Evolutionary conservation across 2,329 filamentous ascomycete genomes (phyloP), one percentile per base, ranked within the genome.

Genomic region (Neofusicoccum parvum): DNA sequence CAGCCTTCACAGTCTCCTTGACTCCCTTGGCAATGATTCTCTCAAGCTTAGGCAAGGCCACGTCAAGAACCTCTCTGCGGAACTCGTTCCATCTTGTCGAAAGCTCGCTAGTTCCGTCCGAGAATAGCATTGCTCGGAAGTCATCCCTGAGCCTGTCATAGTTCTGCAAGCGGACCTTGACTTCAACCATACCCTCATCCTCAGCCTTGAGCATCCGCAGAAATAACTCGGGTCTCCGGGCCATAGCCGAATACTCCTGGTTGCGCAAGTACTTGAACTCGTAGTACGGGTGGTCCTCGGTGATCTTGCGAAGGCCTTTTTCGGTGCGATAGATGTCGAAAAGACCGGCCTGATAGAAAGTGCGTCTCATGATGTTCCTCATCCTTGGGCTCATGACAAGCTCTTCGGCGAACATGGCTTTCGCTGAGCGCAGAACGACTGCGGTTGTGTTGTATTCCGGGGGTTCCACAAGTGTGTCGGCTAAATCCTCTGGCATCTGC

Each of bases 121-220:
- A 97, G 68, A 92, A 90, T 68, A 99, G 96, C 71, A 95, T 90
- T 54, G 87, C 85, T 74, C 92, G 90, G 4, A 99, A 85, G 62
- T 90, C 88, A 59, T 88, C 86, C 66, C 88, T 88, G 81, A 97
- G 94, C 39, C 90, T 86, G 6, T 89, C 87, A 71, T 91, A 89
- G 64, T 90, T 88, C 71, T 92, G 88, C 76, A 98, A 86, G 14
- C 86, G 86, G 17, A 98, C 87, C 70, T 87, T 89, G 64, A 99
- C 92, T 66, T 96, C 92, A 14, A 99, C 86, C 1, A 99, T 82
- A 2, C 94, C 94, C 76, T 99, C 95, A 72, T 95, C 91, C 77
- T 99, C 95, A 1, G 95, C 95, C 76, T 93, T 96, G 77, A 98
- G 88, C 95, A 99, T 99, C 80, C 96, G 94, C 65, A 99, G 81